Evolutionary conservation across 1,284 basidiomycete species (phyloP), one percentile per base, ranked within the genome.

Genomic region (Cutaneotrichosporon cutaneum): DNA sequence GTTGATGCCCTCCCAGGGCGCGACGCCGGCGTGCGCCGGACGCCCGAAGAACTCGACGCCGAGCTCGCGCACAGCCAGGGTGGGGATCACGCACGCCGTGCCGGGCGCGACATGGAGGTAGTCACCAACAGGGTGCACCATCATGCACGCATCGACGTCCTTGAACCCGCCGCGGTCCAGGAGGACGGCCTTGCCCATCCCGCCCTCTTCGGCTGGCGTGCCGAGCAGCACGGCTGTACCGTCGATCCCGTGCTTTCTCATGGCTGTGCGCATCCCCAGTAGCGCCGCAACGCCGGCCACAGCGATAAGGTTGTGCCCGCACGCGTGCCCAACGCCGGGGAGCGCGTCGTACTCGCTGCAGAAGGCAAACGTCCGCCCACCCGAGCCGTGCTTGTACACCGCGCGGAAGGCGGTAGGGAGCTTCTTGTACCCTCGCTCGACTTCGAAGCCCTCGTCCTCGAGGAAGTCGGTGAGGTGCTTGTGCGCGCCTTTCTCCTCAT

Each of bases 221-320:
- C 92, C 92, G 5, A 94, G 82, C 30, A 94, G 82, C 51, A 92
- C 81, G 16, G 94, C 82, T 58, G 83, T 88, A 1, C 90, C 92
- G 2, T 86, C 71, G 42, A 90, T 82, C 68, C 86, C 77, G 69
- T 87, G 84, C 61, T 85, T 81, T 72, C 85, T 78, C 69, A 93
- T 77, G 7, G 87, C 87, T 30, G 83, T 82, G 70, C 88, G 88
- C 58, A 90, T 81, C 6, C 86, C 88, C 55, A 91, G 77, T 9
- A 90, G 87, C 16, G 89, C 84, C 13, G 87, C 91, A 26, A 91
- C 85, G 30, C 91, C 92, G 56, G 86, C 84, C 59, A 89, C 86
- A 32, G 90, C 90, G 62, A 94, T 94, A 58, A 94, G 82, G 74
- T 92, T 92, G 74, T 94, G 90, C 67, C 90, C 90, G 70, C 91